Base-by-base conservation (phyloP, 2,329 filamentous ascomycete species). In the Paraphaeosphaeria minitans region DNA sequence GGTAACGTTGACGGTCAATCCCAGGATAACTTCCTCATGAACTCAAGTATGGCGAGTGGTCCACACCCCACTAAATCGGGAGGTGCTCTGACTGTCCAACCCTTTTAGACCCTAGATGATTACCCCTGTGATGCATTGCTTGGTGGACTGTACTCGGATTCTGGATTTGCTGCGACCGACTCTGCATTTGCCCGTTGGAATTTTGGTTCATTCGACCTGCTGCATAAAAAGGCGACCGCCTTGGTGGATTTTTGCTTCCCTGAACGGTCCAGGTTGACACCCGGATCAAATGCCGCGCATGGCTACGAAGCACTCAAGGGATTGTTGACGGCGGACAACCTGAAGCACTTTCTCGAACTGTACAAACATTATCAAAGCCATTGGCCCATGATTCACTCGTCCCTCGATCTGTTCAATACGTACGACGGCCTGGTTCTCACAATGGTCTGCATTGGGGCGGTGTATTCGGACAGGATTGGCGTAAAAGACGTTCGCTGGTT, bases 301-400 rank as follows among this genome's bases (percentile, higher is more conserved):
- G 78, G 79, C 79, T 80, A 81, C 81, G 77, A 83, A 76, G 78
- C 79, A 77, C 79, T 83, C 57, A 79, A 78, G 66, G 68, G 73
- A 58, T 88, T 87, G 69, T 84, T 91, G 67, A 87, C 86, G 50
- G 82, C 86, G 59, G 85, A 89, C 66, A 89, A 89, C 73, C 82
- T 91, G 71, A 87, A 87, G 79, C 84, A 88, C 70, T 91, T 91
- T 72, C 82, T 91, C 73, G 84, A 88, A 67, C 83, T 87, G 69
- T 92, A 90, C 80, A 86, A 84, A 59, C 87, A 90, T 75, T 92
- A 88, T 74, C 87, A 91, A 73, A 83, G 85, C 60, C 89, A 93
- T 75, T 91, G 90, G 79, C 87, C 89, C 21, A 83, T 90, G 65
- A 82, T 92, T 53, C 89, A 93, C 70, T 83, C 89, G 37, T 90